A percentile compares a stretch with the other conserved stretches of the same genome.
phyloP scores from a whole-genome alignment of 306 rosid genomes.

The Vicia faba region DNA sequence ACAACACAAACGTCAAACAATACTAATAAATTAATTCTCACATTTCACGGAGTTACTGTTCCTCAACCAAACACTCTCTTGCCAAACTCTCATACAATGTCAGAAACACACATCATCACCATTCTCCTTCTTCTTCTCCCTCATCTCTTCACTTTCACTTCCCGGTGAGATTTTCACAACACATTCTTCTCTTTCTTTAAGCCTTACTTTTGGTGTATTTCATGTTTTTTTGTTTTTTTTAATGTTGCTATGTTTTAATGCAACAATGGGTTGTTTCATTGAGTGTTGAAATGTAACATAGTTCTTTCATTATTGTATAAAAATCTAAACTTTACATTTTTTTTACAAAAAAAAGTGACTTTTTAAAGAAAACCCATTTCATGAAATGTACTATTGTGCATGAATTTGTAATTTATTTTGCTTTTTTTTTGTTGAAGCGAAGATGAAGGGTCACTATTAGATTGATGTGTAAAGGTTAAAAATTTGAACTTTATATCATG shows the following conservation, averaged over 20 bases:
- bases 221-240: background rate
- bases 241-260: conserved; percentile 7
- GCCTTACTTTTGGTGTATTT: conserved; percentile 6
- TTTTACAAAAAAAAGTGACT: background rate
- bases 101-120: conserved; percentile 22
- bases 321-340: conserved; percentile 1
- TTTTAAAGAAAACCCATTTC: conserved; percentile 16
- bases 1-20: conserved; percentile 2
- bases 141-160: conserved; percentile 24
- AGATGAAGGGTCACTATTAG: conserved; percentile 28
- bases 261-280: conserved; percentile 9
- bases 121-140: background rate
- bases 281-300: conserved; percentile 13
- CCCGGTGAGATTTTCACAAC: conserved; percentile 20
- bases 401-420: conserved; percentile 25
- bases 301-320: background rate
- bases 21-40: background rate
- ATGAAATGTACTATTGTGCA: conserved; percentile 18
- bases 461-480: conserved; percentile 39
- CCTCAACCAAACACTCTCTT: conserved; percentile 34
- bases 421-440: conserved; percentile 33
- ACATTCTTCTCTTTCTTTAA: conserved; percentile 18
- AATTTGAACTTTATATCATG: conserved; percentile 49
- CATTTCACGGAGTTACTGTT: conserved; percentile 24
- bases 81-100: conserved; percentile 40